These are phyloP conservation scores for Ogataea siamensis DNA, from an alignment of 805 yeast species.

Conservation along the genomic window DNA sequence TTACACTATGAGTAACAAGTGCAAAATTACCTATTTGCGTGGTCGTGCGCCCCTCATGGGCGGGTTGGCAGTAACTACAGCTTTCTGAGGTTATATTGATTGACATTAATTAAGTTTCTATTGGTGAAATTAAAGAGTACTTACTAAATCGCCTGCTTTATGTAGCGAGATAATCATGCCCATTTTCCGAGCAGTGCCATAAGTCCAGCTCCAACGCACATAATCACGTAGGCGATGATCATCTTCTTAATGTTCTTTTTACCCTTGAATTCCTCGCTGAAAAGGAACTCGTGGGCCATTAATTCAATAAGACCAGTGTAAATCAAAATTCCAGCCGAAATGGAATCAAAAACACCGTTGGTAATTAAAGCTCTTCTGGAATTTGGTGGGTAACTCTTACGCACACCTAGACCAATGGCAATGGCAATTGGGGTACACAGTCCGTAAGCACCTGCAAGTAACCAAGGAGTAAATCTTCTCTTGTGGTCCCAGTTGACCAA, in stretches of 20 bases:
- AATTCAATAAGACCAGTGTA: constrained; percentile 78
- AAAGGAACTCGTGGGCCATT: constrained; percentile 74
- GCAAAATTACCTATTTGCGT: too few species aligned
- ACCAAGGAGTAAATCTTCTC: constrained; percentile 56
- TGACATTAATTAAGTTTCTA: too few species aligned
- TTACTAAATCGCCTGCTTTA: too few species aligned
- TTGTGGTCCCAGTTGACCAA: constrained; percentile 44
- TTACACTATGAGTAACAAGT: too few species aligned
- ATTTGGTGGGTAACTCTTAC: constrained; percentile 57
- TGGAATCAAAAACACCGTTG: constrained; percentile 70
- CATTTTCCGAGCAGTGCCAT: constrained; percentile 79
- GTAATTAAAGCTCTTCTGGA: constrained; percentile 59
- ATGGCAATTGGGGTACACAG: constrained; percentile 71
- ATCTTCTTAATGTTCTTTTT: constrained; percentile 49
- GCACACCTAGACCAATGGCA: constrained; percentile 76
- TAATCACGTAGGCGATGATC: constrained; percentile 49
- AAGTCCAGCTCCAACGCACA: constrained; percentile 66
- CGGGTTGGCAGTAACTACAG: too few species aligned
- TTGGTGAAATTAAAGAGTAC: too few species aligned
- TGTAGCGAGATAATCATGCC: constrained; percentile 43
- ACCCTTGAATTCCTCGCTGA: constrained; percentile 63
- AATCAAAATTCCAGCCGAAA: constrained; percentile 74
- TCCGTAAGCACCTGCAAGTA: constrained; percentile 48
- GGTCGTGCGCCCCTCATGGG: too few species aligned
- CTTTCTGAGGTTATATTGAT: too few species aligned